Evolutionary conservation across 208 protist genomes (phyloP).

Genomic region (Acanthamoeba divionensis): DNA sequence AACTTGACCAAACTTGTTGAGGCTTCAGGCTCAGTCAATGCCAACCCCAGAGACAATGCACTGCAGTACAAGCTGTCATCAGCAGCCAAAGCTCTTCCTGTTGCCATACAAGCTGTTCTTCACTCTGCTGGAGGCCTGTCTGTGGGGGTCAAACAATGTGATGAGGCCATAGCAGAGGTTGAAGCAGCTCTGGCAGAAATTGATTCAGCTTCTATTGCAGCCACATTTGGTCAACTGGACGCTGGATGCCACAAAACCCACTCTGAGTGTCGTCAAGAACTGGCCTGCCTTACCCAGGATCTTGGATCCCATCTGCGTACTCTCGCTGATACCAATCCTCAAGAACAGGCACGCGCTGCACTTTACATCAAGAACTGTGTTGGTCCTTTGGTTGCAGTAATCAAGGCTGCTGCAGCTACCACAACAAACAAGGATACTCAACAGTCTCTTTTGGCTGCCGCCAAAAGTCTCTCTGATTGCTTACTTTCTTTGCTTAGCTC

Average conservation of each 20-base stretch:
- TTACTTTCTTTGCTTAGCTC: background rate
- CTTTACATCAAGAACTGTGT: background rate
- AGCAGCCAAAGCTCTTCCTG: background rate
- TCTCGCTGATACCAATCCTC: too few relatives aligned
- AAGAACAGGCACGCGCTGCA: background rate
- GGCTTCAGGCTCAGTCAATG: background rate
- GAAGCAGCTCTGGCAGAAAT: background rate
- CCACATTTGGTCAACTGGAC: constrained; percentile 33
- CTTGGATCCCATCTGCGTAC: too few relatives aligned
- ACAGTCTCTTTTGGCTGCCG: background rate
- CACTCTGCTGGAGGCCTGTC: background rate
- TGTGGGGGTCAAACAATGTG: constrained; percentile 29
- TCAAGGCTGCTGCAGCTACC: background rate
- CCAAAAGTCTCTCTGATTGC: constrained; percentile 5
- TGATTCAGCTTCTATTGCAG: background rate
- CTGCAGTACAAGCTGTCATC: background rate
- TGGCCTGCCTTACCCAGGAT: background rate
- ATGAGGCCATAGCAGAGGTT: constrained; percentile 35
- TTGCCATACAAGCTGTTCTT: background rate
- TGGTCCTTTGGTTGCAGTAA: background rate
- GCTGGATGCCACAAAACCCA: background rate
- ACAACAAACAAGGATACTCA: constrained; percentile 47
- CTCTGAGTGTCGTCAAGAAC: background rate
- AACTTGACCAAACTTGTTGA: background rate
- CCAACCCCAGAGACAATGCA: constrained; percentile 14